phyloP scores from a whole-genome alignment of 306 rosid genomes.

The Gastrolobium villosum region DNA sequence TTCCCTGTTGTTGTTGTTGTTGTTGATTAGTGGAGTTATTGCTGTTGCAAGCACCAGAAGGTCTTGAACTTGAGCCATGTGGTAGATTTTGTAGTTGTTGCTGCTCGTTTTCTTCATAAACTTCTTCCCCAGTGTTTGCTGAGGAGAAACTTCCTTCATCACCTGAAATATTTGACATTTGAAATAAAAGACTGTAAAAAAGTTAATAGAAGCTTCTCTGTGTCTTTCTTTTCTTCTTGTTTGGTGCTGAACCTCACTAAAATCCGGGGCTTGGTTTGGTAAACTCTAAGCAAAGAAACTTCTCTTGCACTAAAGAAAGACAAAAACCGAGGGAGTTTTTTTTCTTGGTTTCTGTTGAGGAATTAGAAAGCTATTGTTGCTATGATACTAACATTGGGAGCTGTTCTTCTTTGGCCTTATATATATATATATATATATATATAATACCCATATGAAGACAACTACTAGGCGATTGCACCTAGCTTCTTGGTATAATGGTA shows the following conservation, averaged over 20 bases:
- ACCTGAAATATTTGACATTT: conserved; percentile 78
- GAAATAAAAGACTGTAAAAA: neutral
- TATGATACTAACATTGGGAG: conserved; percentile 47
- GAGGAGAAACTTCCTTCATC: conserved; percentile 76
- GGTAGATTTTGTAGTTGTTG: conserved; percentile 43
- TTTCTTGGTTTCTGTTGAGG: conserved; percentile 57
- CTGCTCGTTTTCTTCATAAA: conserved; percentile 51
- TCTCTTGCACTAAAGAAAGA: conserved; percentile 52
- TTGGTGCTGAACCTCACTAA: conserved; percentile 1
- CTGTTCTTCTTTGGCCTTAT: conserved; percentile 68
- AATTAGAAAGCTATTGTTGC: conserved; percentile 32
- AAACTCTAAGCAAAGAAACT: conserved; percentile 40
- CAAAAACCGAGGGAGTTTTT: conserved; percentile 58
- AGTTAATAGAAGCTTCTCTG: conserved; percentile 40
- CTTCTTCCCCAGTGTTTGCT: conserved; percentile 64
- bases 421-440: conserved; percentile 47
- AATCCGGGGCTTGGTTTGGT: neutral
- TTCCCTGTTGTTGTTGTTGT: neutral
- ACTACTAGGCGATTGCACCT: conserved; percentile 33
- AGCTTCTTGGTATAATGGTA: conserved; percentile 20
- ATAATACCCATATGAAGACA: conserved; percentile 45
- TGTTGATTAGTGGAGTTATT: conserved; percentile 52
- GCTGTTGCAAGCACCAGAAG: conserved; percentile 51
- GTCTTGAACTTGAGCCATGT: conserved; percentile 55
- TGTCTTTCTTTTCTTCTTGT: neutral